Conservation (phyloP, 2,329 filamentous ascomycete species). For the Aspergillus chevalieri region DNA sequence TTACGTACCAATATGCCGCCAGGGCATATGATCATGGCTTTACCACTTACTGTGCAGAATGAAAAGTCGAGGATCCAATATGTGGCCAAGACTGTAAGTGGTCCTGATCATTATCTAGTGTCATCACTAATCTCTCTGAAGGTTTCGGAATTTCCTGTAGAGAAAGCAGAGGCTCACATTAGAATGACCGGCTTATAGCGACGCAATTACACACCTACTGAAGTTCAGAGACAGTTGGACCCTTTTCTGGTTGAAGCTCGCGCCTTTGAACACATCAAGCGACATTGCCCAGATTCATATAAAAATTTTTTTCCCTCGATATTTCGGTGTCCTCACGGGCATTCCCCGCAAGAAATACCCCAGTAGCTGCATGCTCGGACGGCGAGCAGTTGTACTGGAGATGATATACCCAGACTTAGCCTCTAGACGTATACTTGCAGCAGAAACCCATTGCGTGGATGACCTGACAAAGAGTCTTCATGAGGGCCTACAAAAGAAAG, state of each 20-base stretch:
- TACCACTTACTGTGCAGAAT: background rate
- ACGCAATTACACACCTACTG: background rate
- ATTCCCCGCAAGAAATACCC: constrained; percentile 4
- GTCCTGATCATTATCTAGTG: background rate
- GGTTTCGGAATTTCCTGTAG: background rate
- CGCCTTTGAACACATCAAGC: constrained; percentile 5
- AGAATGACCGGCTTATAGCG: background rate
- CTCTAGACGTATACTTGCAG: background rate
- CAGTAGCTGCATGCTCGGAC: constrained; percentile 1
- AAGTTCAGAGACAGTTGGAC: constrained; percentile 3
- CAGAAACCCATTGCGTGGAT: background rate
- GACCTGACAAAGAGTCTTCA: background rate
- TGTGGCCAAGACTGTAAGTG: constrained; percentile 5
- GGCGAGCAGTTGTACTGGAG: constrained; percentile 3
- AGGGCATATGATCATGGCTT: constrained; percentile 2
- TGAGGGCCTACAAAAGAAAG: background rate
- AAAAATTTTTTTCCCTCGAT: constrained; percentile 1
- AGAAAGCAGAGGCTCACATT: background rate
- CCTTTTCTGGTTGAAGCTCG: constrained; percentile 4
- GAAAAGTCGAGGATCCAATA: background rate
- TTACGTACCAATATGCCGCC: constrained; percentile 4
- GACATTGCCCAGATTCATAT: constrained; percentile 1
- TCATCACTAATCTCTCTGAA: background rate
- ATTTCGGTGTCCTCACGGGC: constrained; percentile 2
- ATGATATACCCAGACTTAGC: background rate